A percentile compares a stretch with the other conserved stretches of the same genome.
These are phyloP conservation scores for Didymella lethalis DNA, from an alignment of 2,329 filamentous ascomycete species.

Conservation along the genomic window DNA sequence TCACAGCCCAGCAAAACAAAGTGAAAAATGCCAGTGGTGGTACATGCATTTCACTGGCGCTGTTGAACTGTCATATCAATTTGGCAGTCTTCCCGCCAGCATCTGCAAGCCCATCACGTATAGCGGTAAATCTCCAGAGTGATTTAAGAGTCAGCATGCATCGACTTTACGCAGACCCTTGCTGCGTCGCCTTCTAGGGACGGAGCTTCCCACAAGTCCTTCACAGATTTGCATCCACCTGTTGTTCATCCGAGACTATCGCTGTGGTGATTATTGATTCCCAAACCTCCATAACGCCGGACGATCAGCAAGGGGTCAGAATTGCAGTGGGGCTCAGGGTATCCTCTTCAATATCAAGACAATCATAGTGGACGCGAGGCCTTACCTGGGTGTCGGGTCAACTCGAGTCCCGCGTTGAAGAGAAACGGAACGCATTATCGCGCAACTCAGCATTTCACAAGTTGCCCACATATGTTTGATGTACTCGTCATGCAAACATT, in stretches of 20 bases:
- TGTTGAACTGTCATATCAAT: conserved; percentile 1
- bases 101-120: conserved; percentile 26
- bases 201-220: conserved; percentile 9
- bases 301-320: conserved; percentile 10
- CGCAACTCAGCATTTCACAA: not conserved
- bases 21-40: conserved; percentile 14
- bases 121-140: conserved; percentile 21
- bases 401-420: not conserved
- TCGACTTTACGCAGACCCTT: conserved; percentile 11
- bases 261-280: conserved; percentile 31
- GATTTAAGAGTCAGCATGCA: conserved; percentile 14
- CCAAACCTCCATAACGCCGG: conserved; percentile 22
- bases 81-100: conserved; percentile 16
- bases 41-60: conserved; percentile 1
- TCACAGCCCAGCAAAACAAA: conserved; percentile 23
- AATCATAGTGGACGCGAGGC: not conserved
- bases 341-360: conserved; percentile 8
- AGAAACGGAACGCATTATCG: not conserved
- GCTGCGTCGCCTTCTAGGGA: not conserved
- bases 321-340: conserved; percentile 6
- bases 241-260: conserved; percentile 34
- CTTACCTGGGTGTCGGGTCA: conserved; percentile 8
- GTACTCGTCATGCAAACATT: not conserved
- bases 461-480: not conserved
- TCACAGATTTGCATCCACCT: conserved; percentile 23